A percentile compares a stretch with the other conserved stretches of the same genome.
These are phyloP conservation scores for Fraxinus latifolia DNA, from an alignment of 305 asterid genomes.

Conservation along the genomic window DNA sequence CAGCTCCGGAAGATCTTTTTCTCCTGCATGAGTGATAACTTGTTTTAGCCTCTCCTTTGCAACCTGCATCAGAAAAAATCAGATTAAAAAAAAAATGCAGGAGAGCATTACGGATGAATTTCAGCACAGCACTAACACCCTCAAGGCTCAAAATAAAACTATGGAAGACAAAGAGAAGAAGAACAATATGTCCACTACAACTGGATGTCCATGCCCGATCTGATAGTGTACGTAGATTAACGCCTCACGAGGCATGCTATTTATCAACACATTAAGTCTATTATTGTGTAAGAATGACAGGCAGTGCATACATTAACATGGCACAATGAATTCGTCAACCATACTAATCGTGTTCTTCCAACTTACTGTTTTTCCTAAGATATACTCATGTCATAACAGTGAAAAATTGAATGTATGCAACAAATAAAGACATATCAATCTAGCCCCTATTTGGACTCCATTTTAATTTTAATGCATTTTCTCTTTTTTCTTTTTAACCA, in stretches of 20 bases:
- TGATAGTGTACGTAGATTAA: not conserved
- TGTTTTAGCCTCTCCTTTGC: conserved; percentile 78
- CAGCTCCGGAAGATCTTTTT: conserved; percentile 52
- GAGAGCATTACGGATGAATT: conserved; percentile 6
- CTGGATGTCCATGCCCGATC: conserved; percentile 6
- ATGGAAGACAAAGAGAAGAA: conserved; percentile 8
- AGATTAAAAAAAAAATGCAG: conserved; percentile 15
- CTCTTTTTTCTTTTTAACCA: not conserved
- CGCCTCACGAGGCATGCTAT: conserved; percentile 6
- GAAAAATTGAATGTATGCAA: conserved; percentile 7
- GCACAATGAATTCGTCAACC: not conserved
- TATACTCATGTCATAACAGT: not conserved
- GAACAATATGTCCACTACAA: conserved; percentile 10
- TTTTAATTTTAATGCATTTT: not conserved
- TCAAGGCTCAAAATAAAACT: conserved; percentile 4
- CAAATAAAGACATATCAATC: conserved; percentile 1
- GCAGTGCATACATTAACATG: not conserved
- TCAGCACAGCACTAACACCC: conserved; percentile 10
- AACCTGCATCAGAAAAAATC: conserved; percentile 50
- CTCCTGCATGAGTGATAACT: conserved; percentile 74
- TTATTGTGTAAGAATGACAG: not conserved
- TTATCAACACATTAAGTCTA: not conserved
- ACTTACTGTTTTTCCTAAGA: not conserved
- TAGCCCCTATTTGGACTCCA: not conserved
- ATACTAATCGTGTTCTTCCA: conserved; percentile 4